Conservation (phyloP, 768 basidiomycete species). For the Mycena capillaripes region DNA sequence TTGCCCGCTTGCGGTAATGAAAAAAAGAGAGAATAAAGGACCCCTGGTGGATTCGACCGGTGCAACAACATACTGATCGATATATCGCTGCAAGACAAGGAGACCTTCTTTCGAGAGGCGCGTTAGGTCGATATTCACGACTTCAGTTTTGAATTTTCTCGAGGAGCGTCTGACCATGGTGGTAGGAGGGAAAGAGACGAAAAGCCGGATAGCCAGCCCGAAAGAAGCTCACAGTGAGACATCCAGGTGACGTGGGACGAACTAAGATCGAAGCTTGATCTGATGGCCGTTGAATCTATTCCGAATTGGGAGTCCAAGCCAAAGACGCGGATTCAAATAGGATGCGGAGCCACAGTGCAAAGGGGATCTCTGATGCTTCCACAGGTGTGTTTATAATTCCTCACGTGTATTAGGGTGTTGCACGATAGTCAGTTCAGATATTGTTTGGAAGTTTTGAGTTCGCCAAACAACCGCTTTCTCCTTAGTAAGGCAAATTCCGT, state of each 20-base stretch:
- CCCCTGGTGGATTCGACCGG: background rate
- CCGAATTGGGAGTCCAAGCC: background rate
- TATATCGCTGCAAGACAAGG: conserved; percentile 22
- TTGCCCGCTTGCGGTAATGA: conserved; percentile 9
- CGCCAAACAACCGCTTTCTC: conserved; percentile 18
- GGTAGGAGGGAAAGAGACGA: background rate
- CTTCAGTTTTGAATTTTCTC: conserved; percentile 16
- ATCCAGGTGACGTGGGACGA: conserved; percentile 15
- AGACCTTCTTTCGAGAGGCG: conserved; percentile 26
- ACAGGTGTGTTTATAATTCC: background rate
- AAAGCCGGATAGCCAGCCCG: too few species aligned
- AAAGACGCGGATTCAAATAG: background rate
- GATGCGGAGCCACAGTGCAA: too few species aligned
- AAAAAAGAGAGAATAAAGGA: background rate
- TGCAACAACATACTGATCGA: conserved; percentile 24
- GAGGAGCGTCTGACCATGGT: conserved; percentile 11
- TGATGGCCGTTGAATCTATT: background rate
- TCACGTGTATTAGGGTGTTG: background rate
- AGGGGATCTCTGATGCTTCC: too few species aligned
- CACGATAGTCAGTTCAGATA: background rate
- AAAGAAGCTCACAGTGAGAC: background rate
- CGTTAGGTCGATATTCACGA: conserved; percentile 1
- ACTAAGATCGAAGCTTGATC: conserved; percentile 16
- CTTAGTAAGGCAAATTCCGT: background rate
- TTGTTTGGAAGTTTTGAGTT: background rate